Percentiles rank a stretch among this genome's conserved stretches.
Conservation (phyloP, 345 rosid species). For the Eucalyptus paniculata region DNA sequence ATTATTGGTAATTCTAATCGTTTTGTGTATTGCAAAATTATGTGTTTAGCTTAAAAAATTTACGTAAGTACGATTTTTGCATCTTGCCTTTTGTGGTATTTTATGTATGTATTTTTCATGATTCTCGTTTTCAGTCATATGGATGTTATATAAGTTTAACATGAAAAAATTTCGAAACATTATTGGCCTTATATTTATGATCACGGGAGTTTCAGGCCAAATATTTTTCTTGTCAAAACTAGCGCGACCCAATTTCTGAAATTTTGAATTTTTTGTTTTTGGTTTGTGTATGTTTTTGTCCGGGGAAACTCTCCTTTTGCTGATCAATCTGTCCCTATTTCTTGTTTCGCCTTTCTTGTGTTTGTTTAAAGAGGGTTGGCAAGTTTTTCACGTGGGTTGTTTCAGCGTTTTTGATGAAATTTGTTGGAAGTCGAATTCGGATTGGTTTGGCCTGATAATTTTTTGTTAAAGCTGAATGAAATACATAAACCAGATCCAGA, state of each 20-base stretch:
- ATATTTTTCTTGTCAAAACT: too few species aligned
- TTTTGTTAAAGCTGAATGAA: neutral
- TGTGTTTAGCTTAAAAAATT: too few species aligned
- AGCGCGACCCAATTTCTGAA: conserved; percentile 1
- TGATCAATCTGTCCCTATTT: neutral
- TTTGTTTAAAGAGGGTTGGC: neutral
- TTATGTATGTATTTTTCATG: too few species aligned
- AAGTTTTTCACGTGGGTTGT: neutral
- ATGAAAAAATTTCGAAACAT: too few species aligned
- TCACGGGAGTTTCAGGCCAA: too few species aligned
- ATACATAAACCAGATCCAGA: neutral
- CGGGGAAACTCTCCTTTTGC: neutral
- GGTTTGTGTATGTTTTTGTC: neutral
- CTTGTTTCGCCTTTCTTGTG: neutral
- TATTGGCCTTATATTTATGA: too few species aligned
- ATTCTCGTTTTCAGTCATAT: too few species aligned
- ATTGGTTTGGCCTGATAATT: neutral
- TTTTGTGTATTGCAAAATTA: too few species aligned
- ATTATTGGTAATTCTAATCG: too few species aligned
- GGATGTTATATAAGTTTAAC: too few species aligned
- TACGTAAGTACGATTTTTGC: too few species aligned
- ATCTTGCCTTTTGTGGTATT: too few species aligned
- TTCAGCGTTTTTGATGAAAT: neutral
- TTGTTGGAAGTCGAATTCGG: neutral
- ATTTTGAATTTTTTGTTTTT: neutral